Conservation (phyloP, 306 rosid genomes). For the Herpetospermum pedunculosum region DNA sequence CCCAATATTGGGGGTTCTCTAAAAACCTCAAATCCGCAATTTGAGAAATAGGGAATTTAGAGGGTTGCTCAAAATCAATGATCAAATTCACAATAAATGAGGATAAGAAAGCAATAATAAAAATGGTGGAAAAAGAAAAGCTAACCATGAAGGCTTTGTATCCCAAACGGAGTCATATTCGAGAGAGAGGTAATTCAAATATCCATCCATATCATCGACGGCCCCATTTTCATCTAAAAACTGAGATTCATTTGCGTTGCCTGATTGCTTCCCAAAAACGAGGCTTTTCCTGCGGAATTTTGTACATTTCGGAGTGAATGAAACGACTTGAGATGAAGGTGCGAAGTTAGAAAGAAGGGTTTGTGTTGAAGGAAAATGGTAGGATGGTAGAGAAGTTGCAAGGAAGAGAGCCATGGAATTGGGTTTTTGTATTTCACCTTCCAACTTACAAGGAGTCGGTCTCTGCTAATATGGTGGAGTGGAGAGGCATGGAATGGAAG, state of each 20-base stretch:
- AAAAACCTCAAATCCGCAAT: background rate
- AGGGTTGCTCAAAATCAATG: background rate
- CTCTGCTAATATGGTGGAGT: background rate
- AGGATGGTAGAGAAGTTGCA: conserved; percentile 9
- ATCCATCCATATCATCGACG: conserved; percentile 79
- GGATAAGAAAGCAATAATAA: background rate
- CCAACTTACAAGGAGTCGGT: background rate
- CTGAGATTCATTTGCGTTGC: conserved; percentile 30
- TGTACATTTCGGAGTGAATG: conserved; percentile 13
- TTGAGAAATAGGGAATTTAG: background rate
- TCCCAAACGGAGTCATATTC: conserved; percentile 98
- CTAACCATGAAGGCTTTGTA: conserved; percentile 83
- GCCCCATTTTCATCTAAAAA: conserved; percentile 56
- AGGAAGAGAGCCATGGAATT: conserved; percentile 34
- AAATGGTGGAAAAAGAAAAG: background rate
- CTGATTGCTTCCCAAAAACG: conserved; percentile 22
- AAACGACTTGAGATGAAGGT: conserved; percentile 6
- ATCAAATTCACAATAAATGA: background rate
- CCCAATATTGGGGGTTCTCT: background rate
- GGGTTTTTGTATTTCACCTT: background rate
- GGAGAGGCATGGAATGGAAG: background rate
- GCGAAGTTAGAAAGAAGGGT: conserved; percentile 18
- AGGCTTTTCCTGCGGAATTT: conserved; percentile 8
- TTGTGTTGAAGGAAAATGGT: conserved; percentile 7
- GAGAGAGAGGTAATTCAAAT: conserved; percentile 63